Conservation (phyloP, 306 rosid genomes). For the Gynostemma pentaphyllum region DNA sequence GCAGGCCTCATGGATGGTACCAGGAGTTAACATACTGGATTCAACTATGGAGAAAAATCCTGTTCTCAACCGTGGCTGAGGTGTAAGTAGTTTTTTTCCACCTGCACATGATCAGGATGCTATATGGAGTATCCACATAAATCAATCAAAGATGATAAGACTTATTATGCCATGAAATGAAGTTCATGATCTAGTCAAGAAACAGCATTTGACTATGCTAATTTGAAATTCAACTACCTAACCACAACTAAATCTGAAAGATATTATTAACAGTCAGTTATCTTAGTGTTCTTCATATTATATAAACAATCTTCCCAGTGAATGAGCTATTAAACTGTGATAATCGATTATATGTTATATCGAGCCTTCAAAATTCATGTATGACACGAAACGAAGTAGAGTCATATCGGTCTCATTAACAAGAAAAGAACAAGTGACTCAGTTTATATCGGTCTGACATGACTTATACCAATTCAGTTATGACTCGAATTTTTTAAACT, state of each 20-base stretch:
- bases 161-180: not conserved
- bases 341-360: too few species aligned
- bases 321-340: too few species aligned
- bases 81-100: constrained; percentile 72
- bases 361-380: too few species aligned
- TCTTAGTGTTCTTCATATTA: not conserved
- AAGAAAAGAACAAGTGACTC: too few species aligned
- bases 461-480: too few species aligned
- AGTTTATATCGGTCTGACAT: too few species aligned
- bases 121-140: too few species aligned
- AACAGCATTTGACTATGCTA: not conserved
- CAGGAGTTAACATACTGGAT: constrained; percentile 28
- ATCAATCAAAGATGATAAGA: not conserved
- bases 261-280: not conserved
- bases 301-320: too few species aligned
- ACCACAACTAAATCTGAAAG: not conserved
- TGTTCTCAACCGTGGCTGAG: constrained; percentile 81
- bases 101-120: constrained; percentile 25
- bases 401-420: too few species aligned
- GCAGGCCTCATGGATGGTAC: constrained; percentile 56
- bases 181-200: not conserved
- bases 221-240: not conserved
- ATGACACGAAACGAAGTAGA: too few species aligned
- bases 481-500: too few species aligned
- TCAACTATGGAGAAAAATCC: constrained; percentile 81